Evolutionary conservation across 352 stramenopile species (phyloP).

Genomic region (Phytophthora crassamura): DNA sequence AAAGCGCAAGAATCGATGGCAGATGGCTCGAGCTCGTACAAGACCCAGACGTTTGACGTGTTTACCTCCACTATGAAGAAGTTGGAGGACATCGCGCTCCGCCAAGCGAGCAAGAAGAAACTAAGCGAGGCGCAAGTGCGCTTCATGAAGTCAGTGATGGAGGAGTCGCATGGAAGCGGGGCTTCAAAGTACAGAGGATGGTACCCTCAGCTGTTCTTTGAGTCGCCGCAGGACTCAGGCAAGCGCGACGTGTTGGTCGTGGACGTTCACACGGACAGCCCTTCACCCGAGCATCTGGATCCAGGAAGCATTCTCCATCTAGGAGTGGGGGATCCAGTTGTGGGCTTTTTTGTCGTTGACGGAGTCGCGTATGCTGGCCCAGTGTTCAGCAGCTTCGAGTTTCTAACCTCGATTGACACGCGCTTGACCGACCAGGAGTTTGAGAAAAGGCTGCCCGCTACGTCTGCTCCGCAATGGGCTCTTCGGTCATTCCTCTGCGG

Average conservation of each 20-base stretch:
- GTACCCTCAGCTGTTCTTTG: conserved; percentile 23
- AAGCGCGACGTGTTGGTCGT: conserved; percentile 22
- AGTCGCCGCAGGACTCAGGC: conserved; percentile 16
- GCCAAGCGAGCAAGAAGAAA: conserved; percentile 1
- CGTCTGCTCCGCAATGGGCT: conserved; percentile 15
- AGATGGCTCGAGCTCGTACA: background rate
- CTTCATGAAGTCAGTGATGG: conserved; percentile 39
- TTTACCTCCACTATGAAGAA: conserved; percentile 24
- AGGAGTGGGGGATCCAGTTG: conserved; percentile 10
- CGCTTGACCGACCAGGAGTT: conserved; percentile 19
- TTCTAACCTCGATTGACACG: conserved; percentile 16
- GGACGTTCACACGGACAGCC: conserved; percentile 13
- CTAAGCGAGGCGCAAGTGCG: conserved; percentile 16
- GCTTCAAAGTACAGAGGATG: conserved; percentile 18
- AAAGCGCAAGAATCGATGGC: background rate
- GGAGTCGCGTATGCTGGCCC: conserved; percentile 8
- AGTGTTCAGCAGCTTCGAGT: conserved; percentile 24
- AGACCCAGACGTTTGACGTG: background rate
- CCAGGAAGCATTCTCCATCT: conserved; percentile 13
- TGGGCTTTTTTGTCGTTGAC: conserved; percentile 18
- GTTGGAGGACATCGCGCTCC: conserved; percentile 16
- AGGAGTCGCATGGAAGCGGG: conserved; percentile 13
- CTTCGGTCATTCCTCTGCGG: conserved; percentile 6
- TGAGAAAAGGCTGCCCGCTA: conserved; percentile 4
- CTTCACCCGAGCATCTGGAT: conserved; percentile 6